Evolutionary conservation across 345 rosid species (phyloP).

Genomic region (Ailanthus altissimus): DNA sequence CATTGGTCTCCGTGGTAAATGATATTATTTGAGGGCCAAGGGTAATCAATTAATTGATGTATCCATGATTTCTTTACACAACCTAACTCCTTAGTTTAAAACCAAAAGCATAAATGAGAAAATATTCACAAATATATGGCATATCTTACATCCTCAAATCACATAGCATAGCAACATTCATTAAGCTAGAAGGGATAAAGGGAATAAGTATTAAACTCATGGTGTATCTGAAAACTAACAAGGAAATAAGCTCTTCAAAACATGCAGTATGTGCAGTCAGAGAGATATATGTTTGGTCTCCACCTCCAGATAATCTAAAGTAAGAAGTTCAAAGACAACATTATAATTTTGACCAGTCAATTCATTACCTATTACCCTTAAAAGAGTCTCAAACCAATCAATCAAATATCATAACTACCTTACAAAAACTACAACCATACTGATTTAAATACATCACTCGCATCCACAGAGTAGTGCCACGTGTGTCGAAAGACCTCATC

Average conservation of each 20-base stretch:
- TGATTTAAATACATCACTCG: not conserved
- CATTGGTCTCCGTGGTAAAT: too few species aligned
- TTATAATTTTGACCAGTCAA: not conserved
- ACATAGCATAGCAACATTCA: not conserved
- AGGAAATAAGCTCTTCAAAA: not conserved
- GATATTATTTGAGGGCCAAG: too few species aligned
- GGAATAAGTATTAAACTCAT: not conserved
- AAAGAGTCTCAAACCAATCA: not conserved
- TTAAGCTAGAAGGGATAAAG: not conserved
- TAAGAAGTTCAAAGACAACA: not conserved
- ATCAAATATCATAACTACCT: not conserved
- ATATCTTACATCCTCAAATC: not conserved
- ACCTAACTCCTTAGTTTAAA: too few species aligned
- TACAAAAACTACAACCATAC: not conserved
- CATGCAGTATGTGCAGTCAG: too few species aligned
- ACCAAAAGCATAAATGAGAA: not conserved
- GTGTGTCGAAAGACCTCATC: not conserved
- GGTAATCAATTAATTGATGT: too few species aligned
- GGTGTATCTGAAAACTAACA: not conserved
- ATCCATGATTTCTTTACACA: too few species aligned
- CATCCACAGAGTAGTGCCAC: not conserved
- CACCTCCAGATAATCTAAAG: not conserved
- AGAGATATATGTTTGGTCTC: not conserved
- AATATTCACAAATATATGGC: not conserved
- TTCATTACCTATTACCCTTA: not conserved